Evolutionary conservation across 352 stramenopile genomes (phyloP).

Genomic region (Sclerospora graminicola): DNA sequence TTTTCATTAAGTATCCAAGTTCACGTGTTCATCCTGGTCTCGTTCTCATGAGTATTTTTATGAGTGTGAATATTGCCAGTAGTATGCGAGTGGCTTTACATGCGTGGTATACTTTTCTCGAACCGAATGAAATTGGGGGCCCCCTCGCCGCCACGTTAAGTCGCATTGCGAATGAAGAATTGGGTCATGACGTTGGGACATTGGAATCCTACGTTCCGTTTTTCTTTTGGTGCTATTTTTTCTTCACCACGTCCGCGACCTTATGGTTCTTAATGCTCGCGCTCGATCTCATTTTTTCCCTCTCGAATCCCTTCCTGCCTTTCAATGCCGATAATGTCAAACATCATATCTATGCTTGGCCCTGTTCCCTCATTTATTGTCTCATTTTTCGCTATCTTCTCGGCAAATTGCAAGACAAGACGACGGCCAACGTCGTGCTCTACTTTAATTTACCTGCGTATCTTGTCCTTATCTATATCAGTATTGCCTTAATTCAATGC

Average conservation of each 20-base stretch:
- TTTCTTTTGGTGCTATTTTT: slow-evolving; percentile 81
- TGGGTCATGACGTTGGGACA: slow-evolving; percentile 15
- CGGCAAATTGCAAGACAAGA: slow-evolving; percentile 10
- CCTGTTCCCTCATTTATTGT: slow-evolving; percentile 51
- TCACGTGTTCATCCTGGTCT: slow-evolving; percentile 54
- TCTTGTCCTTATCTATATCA: slow-evolving; percentile 60
- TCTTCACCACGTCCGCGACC: slow-evolving; percentile 67
- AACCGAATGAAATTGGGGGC: slow-evolving; percentile 8
- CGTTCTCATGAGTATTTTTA: slow-evolving; percentile 70
- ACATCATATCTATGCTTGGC: slow-evolving; percentile 78
- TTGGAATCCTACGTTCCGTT: slow-evolving; percentile 48
- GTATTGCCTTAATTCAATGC: slow-evolving; percentile 37
- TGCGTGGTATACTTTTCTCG: slow-evolving; percentile 27
- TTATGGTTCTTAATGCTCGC: slow-evolving; percentile 84
- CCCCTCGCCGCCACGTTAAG: slow-evolving; percentile 37
- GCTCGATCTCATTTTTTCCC: slow-evolving; percentile 78
- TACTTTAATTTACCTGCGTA: slow-evolving; percentile 64
- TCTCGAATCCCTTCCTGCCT: slow-evolving; percentile 79
- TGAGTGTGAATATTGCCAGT: slow-evolving; percentile 57
- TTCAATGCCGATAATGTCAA: slow-evolving; percentile 83
- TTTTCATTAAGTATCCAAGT: slow-evolving; percentile 59
- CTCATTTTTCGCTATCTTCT: slow-evolving; percentile 60
- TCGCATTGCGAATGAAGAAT: slow-evolving; percentile 48
- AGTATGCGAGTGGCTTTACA: slow-evolving; percentile 55
- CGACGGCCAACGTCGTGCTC: slow-evolving; percentile 42